Conservation (phyloP, 306 rosid genomes). For the Cicer pinnatifidum region DNA sequence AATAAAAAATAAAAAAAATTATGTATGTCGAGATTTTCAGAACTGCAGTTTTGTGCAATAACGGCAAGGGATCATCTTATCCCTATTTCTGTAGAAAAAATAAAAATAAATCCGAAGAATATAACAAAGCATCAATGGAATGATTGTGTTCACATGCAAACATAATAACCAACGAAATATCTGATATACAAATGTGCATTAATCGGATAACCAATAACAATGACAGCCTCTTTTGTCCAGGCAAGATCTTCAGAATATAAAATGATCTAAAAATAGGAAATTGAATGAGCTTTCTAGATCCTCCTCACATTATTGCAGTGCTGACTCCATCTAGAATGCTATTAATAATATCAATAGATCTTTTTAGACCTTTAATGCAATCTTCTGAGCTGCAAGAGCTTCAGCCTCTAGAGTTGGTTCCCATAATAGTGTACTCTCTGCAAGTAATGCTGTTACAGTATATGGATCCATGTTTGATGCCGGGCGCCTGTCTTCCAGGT, state of each 20-base stretch:
- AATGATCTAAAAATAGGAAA: conserved; percentile 50
- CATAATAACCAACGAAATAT: conserved; percentile 41
- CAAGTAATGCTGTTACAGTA: conserved; percentile 75
- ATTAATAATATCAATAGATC: conserved; percentile 35
- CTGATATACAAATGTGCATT: conserved; percentile 45
- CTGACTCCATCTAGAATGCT: conserved; percentile 38
- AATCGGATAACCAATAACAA: conserved; percentile 49
- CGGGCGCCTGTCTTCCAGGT: conserved; percentile 99
- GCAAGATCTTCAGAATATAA: conserved; percentile 53
- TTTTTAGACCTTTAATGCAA: conserved; percentile 70
- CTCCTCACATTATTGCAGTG: not conserved
- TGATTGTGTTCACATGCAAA: conserved; percentile 44
- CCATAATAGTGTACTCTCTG: conserved; percentile 87
- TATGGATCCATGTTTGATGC: conserved; percentile 99
- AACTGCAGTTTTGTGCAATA: too few species aligned
- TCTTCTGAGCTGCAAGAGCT: conserved; percentile 96
- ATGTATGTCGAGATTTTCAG: too few species aligned
- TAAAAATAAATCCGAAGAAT: not conserved
- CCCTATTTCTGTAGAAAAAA: not conserved
- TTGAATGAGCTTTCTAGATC: conserved; percentile 36
- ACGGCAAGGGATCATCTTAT: too few species aligned
- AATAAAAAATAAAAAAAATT: too few species aligned
- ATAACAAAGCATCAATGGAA: conserved; percentile 46
- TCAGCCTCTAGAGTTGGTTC: conserved; percentile 96
- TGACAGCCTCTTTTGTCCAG: conserved; percentile 54